phyloP scores from a whole-genome alignment of 495 filamentous ascomycete genomes.

The Amphirosellinia nigrospora region DNA sequence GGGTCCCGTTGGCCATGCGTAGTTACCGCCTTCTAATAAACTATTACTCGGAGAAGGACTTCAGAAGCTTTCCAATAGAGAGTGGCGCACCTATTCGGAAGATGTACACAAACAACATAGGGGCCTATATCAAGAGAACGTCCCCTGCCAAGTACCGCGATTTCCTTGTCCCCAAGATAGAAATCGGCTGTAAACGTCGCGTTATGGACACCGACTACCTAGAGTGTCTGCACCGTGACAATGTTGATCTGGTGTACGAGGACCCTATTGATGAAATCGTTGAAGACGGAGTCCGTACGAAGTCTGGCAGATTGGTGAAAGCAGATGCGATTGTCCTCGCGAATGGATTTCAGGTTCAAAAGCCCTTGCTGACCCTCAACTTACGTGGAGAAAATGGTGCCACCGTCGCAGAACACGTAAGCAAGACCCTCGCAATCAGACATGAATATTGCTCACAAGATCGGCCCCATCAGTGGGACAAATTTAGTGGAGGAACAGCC shows the following conservation, averaged over 20 bases:
- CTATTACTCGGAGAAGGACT: constrained; percentile 41
- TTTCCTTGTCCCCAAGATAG: constrained; percentile 66
- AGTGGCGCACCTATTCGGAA: constrained; percentile 41
- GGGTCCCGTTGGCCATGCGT: constrained; percentile 38
- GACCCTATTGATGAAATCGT: constrained; percentile 44
- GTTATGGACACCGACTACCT: constrained; percentile 66
- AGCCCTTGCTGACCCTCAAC: constrained; percentile 8
- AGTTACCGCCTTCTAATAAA: constrained; percentile 21
- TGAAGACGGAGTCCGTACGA: constrained; percentile 36
- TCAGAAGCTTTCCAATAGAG: constrained; percentile 44
- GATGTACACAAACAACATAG: constrained; percentile 46
- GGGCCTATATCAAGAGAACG: constrained; percentile 54
- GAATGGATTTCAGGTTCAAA: constrained; percentile 54
- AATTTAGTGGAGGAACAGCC: constrained; percentile 54
- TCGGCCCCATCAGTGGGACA: constrained; percentile 43
- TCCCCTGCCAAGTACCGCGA: constrained; percentile 68
- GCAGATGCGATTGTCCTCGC: constrained; percentile 67
- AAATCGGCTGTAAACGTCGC: constrained; percentile 66
- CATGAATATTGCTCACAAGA: background rate
- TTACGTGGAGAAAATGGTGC: constrained; percentile 14
- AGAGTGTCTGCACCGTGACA: constrained; percentile 55
- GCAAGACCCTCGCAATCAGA: constrained; percentile 27
- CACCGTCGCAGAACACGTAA: constrained; percentile 20
- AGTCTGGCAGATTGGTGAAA: constrained; percentile 46
- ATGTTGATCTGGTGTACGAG: constrained; percentile 62